Evolutionary conservation across 192 early-diverging fungal species (phyloP).

Genomic region (Gamsiella multidivaricata): DNA sequence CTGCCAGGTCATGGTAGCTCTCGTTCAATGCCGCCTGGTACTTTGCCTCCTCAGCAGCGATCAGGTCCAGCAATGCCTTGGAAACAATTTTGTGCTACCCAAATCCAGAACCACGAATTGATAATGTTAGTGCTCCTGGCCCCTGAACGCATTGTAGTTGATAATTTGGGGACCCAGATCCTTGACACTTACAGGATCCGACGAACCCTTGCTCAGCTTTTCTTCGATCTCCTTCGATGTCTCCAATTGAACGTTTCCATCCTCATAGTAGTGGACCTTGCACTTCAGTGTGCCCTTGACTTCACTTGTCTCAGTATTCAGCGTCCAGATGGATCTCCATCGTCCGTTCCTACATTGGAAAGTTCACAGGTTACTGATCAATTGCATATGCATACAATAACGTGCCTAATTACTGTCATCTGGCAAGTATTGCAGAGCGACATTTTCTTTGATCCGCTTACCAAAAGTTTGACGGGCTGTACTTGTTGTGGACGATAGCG

Average conservation of each 20-base stretch:
- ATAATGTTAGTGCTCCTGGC: background rate
- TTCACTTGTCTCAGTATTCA: conserved; percentile 64
- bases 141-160: too few relatives aligned
- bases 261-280: conserved; percentile 98
- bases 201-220: conserved; percentile 28
- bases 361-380: too few relatives aligned
- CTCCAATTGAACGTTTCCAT: conserved; percentile 98
- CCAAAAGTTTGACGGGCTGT: conserved; percentile 95
- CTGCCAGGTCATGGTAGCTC: conserved; percentile 81
- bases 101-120: background rate
- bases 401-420: too few relatives aligned
- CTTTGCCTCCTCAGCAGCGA: conserved; percentile 78
- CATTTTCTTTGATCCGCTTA: too few relatives aligned
- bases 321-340: conserved; percentile 89
- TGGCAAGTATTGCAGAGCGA: too few relatives aligned
- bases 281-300: conserved; percentile 81
- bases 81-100: conserved; percentile 25
- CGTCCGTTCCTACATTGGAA: conserved; percentile 87
- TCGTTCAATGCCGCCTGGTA: conserved; percentile 90
- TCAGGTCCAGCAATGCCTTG: conserved; percentile 69
- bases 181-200: conserved; percentile 48
- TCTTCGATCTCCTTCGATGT: conserved; percentile 75
- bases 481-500: conserved; percentile 89
- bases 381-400: too few relatives aligned
- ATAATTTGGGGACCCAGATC: too few relatives aligned